These are phyloP conservation scores for Clarkia xantiana DNA, from an alignment of 345 rosid genomes.

Conservation along the genomic window DNA sequence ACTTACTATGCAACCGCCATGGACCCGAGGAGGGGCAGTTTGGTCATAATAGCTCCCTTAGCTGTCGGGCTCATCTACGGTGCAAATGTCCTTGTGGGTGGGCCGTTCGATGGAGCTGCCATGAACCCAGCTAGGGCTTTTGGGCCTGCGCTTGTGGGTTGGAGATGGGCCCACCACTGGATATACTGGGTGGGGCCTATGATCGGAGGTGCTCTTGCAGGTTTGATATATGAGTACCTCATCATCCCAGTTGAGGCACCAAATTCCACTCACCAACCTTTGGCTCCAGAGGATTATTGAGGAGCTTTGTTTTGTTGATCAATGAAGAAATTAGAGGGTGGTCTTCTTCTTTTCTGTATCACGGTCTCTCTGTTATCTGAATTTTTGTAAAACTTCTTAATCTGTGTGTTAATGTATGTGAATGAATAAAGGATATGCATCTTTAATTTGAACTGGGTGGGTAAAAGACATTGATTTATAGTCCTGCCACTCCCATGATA, in stretches of 20 bases:
- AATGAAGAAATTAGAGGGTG: neutral
- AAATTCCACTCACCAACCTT: slow-evolving; percentile 45
- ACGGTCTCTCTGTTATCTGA: neutral
- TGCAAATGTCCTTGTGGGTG: slow-evolving; percentile 32
- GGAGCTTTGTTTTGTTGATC: too few species aligned
- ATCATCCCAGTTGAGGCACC: slow-evolving; percentile 35
- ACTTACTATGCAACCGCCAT: slow-evolving; percentile 25
- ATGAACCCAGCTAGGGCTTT: slow-evolving; percentile 40
- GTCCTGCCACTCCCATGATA: too few species aligned
- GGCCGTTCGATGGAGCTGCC: slow-evolving; percentile 35
- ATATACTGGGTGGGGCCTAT: slow-evolving; percentile 41
- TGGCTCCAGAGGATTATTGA: slow-evolving; percentile 69
- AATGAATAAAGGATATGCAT: too few species aligned
- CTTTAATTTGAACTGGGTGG: too few species aligned
- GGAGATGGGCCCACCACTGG: slow-evolving; percentile 46
- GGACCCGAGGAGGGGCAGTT: slow-evolving; percentile 34
- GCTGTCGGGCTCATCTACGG: slow-evolving; percentile 28
- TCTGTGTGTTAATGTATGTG: too few species aligned
- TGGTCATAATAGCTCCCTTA: slow-evolving; percentile 31
- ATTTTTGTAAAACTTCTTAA: neutral
- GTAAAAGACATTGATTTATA: too few species aligned
- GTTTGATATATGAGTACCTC: slow-evolving; percentile 36
- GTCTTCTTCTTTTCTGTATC: neutral
- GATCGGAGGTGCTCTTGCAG: slow-evolving; percentile 31
- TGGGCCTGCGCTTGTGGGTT: slow-evolving; percentile 33